Conservation (phyloP, 2,329 filamentous ascomycete genomes). For the Colletotrichum costaricense region DNA sequence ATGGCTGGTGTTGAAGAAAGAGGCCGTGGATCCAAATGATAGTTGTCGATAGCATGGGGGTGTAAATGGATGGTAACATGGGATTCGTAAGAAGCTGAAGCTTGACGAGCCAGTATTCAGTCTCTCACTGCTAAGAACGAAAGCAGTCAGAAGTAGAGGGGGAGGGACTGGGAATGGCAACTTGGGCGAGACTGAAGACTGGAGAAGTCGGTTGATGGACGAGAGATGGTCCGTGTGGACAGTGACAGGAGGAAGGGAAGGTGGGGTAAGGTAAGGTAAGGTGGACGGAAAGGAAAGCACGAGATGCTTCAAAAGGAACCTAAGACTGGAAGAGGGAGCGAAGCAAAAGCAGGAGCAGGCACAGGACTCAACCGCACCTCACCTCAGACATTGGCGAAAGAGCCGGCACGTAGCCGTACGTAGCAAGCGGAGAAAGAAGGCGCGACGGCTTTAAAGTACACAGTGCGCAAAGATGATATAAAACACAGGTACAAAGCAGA, state of each 20-base stretch:
- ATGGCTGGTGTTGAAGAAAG: background rate
- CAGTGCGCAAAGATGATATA: slow-evolving; percentile 43
- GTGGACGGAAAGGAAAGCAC: no score
- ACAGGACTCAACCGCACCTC: background rate
- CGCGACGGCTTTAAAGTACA: slow-evolving; percentile 43
- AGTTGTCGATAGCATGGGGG: slow-evolving; percentile 2
- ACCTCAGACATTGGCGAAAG: slow-evolving; percentile 1
- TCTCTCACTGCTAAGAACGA: background rate
- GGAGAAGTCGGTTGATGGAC: background rate
- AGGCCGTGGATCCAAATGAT: background rate
- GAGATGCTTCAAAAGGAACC: no score
- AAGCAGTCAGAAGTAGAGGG: background rate
- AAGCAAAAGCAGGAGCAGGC: background rate
- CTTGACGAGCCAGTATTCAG: background rate
- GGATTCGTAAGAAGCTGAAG: background rate
- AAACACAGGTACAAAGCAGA: slow-evolving; percentile 44
- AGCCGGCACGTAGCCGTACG: slow-evolving; percentile 18
- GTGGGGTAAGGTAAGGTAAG: no score
- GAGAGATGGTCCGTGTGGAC: slow-evolving; percentile 8
- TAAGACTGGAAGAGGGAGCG: no score
- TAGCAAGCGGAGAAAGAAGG: slow-evolving; percentile 9
- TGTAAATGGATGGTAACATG: slow-evolving; percentile 10
- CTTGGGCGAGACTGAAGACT: background rate
- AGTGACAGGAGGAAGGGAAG: background rate
- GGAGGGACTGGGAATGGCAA: background rate